Base-by-base conservation (phyloP, 345 rosid genomes). In the Syzygium aromaticum region DNA sequence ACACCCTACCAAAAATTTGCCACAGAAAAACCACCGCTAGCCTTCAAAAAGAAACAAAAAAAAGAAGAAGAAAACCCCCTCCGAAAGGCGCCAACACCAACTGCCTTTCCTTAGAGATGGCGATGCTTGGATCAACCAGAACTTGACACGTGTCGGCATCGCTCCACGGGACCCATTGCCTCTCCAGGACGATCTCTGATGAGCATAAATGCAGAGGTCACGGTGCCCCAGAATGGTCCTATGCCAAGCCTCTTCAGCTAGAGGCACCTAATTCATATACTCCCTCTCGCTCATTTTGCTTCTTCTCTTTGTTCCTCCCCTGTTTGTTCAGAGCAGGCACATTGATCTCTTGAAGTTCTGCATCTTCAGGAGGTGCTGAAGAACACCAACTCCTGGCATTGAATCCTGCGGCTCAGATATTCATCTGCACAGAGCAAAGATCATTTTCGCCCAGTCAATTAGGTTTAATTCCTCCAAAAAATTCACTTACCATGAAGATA, bases 61-160 rank as follows among this genome's bases (percentile, higher is more conserved):
- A 8, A 21, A 21, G 11, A 56, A 22, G 25, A 8, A 46, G 27
- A 43, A 84, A 78, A 33, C 16, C 77, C 53, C 59, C 87, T 49
- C 86, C 90, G 16, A 84, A 85, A 87, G 52, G 53, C 86, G 13
- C 49, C 38, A 15, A 21, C 46, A 85, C 83, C 73, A 63, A 10
- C 54, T 33, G 78, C 28, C 30, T 38, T 86, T 86, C 85, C 73
- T 54, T 30, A 28, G 85, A 61, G 63, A 80, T 16, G 77, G 22
- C 5, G 52, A 82, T 9, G 53, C 88, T 15, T 11, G 38, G 25
- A 87, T 91, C 93, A 90, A 91, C 91, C 59, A 64, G 43, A 84
- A 83, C 56, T 53, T 51, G 88, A 93, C 95, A 92, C 95, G 93
- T 93, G 97, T 90, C 89, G 4, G 21, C 85, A 46, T 30, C 63